Conservation (phyloP, 805 yeast species). For the Wickerhamiella occidentalis region DNA sequence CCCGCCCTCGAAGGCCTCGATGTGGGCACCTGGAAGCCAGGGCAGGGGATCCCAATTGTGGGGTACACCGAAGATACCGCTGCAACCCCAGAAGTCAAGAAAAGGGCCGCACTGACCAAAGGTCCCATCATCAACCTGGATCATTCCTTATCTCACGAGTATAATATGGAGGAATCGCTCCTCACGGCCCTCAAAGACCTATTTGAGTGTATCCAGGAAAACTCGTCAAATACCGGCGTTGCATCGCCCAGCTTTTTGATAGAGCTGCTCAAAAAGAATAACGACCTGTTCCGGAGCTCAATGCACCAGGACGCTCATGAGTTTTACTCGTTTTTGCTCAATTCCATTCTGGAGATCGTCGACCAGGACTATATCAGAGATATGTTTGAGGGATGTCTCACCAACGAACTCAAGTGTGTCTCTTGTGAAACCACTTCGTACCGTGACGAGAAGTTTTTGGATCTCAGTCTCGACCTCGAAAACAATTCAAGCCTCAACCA, state of each 20-base stretch:
- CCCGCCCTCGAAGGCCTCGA: constrained; percentile 26
- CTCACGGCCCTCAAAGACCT: constrained; percentile 68
- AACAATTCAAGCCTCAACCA: constrained; percentile 63
- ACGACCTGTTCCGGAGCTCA: constrained; percentile 70
- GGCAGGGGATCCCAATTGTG: constrained; percentile 36
- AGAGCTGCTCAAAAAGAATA: constrained; percentile 64
- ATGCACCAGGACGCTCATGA: constrained; percentile 99
- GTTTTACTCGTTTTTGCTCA: constrained; percentile 74
- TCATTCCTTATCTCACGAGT: constrained; percentile 42
- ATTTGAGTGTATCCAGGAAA: constrained; percentile 72
- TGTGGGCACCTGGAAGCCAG: constrained; percentile 32
- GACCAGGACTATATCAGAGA: constrained; percentile 41
- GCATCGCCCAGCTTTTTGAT: constrained; percentile 71
- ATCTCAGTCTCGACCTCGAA: constrained; percentile 73
- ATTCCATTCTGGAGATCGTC: constrained; percentile 44
- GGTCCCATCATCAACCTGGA: constrained; percentile 85
- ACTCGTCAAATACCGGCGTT: constrained; percentile 58
- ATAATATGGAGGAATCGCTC: constrained; percentile 39
- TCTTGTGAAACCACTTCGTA: constrained; percentile 75
- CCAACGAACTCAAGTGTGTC: constrained; percentile 80
- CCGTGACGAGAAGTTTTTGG: constrained; percentile 77
- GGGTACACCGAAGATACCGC: constrained; percentile 34
- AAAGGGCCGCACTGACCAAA: constrained; percentile 58
- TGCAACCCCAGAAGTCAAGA: constrained; percentile 56
- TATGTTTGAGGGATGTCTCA: constrained; percentile 71